phyloP scores from a whole-genome alignment of 2,329 filamentous ascomycete species.

The Fusarium sp. region DNA sequence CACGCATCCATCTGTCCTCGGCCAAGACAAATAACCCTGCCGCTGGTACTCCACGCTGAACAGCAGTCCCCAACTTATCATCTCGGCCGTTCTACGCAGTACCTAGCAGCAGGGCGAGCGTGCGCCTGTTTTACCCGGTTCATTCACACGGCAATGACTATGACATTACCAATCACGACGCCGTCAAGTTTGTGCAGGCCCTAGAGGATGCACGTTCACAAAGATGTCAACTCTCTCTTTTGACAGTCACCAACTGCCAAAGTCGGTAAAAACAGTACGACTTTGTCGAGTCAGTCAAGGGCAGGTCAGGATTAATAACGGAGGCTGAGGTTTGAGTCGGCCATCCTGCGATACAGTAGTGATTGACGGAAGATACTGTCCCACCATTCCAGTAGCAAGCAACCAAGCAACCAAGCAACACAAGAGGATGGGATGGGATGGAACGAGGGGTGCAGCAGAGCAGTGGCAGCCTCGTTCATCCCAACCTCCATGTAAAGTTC shows the following conservation, averaged over 20 bases:
- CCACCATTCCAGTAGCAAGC: slow-evolving; percentile 5
- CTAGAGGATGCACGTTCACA: not conserved
- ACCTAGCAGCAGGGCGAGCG: slow-evolving; percentile 16
- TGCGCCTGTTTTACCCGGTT: slow-evolving; percentile 20
- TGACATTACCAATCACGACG: slow-evolving; percentile 29
- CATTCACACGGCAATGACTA: slow-evolving; percentile 21
- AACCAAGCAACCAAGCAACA: not conserved
- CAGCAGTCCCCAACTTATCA: slow-evolving; percentile 21
- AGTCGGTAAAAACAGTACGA: not conserved
- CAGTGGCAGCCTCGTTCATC: slow-evolving; percentile 10
- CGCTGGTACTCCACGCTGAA: slow-evolving; percentile 23
- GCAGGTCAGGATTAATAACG: slow-evolving; percentile 1
- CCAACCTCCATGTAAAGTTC: not conserved
- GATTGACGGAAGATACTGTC: slow-evolving; percentile 13
- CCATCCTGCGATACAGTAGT: not conserved
- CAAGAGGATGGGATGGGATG: not conserved
- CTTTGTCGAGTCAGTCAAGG: slow-evolving; percentile 1
- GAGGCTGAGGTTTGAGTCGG: slow-evolving; percentile 17
- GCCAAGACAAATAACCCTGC: slow-evolving; percentile 35
- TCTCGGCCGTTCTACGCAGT: slow-evolving; percentile 14
- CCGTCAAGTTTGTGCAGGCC: slow-evolving; percentile 8
- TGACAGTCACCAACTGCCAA: not conserved
- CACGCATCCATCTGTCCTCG: not conserved
- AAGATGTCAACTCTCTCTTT: not conserved
- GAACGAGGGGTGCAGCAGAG: not conserved